Evolutionary conservation across 768 basidiomycete species (phyloP).

Genomic region (Royoungia palumana): DNA sequence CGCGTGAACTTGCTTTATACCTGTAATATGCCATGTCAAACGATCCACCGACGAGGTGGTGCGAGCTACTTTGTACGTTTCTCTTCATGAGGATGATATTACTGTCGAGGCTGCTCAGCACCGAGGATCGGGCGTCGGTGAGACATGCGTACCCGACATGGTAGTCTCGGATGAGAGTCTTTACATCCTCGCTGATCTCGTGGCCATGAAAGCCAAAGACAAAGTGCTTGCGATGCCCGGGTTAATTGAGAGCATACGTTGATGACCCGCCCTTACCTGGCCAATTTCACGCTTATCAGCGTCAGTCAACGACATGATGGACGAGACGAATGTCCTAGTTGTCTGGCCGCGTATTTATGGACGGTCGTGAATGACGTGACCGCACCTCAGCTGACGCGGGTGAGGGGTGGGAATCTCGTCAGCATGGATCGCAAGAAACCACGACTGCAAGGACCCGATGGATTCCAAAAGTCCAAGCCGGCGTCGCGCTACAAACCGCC

Average conservation of each 20-base stretch:
- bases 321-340: not conserved
- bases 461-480: conserved; percentile 22
- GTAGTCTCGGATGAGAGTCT: conserved; percentile 57
- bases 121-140: too few relatives aligned
- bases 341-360: not conserved
- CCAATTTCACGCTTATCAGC: conserved; percentile 44
- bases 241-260: not conserved
- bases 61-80: conserved; percentile 50
- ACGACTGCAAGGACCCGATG: conserved; percentile 23
- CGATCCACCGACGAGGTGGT: not conserved
- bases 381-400: not conserved
- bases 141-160: conserved; percentile 45
- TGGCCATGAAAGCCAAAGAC: conserved; percentile 68
- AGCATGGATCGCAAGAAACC: conserved; percentile 5
- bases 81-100: conserved; percentile 68
- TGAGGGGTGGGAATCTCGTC: not conserved
- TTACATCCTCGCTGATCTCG: conserved; percentile 48
- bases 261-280: conserved; percentile 30
- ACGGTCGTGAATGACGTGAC: too few relatives aligned
- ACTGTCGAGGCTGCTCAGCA: conserved; percentile 19
- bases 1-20: conserved; percentile 46
- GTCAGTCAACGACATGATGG: conserved; percentile 32
- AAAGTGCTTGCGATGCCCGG: conserved; percentile 51
- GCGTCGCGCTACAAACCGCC: conserved; percentile 19
- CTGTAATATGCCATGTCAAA: conserved; percentile 29